These are phyloP conservation scores for Fusarium subglutinans DNA, from an alignment of 2,329 filamentous ascomycete genomes.

Conservation along the genomic window DNA sequence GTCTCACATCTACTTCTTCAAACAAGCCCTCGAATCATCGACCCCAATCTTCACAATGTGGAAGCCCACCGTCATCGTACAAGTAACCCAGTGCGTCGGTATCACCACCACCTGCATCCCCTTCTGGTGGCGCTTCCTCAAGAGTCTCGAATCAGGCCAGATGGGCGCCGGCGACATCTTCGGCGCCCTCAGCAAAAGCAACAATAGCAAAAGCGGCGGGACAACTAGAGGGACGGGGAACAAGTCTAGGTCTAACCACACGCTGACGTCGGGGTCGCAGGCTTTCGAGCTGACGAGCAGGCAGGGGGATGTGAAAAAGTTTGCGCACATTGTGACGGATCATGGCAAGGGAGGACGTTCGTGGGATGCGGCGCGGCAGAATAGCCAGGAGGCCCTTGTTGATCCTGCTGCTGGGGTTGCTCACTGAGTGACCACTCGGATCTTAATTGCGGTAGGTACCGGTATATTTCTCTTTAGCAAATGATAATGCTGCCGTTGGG, in stretches of 20 bases:
- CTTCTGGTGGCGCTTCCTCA: slow-evolving; percentile 17
- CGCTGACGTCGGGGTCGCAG: background rate
- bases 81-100: slow-evolving; percentile 7
- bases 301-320: background rate
- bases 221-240: background rate
- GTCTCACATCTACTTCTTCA: slow-evolving; percentile 8
- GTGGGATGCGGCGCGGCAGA: slow-evolving; percentile 7
- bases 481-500: background rate
- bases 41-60: slow-evolving; percentile 6
- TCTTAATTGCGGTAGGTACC: background rate
- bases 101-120: slow-evolving; percentile 10
- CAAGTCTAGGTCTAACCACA: background rate
- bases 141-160: slow-evolving; percentile 5
- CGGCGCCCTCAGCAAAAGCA: background rate
- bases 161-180: slow-evolving; percentile 9
- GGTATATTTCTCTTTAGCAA: background rate
- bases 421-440: background rate
- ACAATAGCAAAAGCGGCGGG: slow-evolving; percentile 6
- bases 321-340: background rate
- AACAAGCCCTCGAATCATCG: background rate
- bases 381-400: slow-evolving; percentile 24
- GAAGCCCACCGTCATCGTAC: slow-evolving; percentile 4
- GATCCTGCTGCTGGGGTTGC: background rate
- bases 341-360: background rate
- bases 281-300: slow-evolving; percentile 7